Evolutionary conservation across 768 basidiomycete genomes (phyloP).

Genomic region (Kwoniella heveanensis): DNA sequence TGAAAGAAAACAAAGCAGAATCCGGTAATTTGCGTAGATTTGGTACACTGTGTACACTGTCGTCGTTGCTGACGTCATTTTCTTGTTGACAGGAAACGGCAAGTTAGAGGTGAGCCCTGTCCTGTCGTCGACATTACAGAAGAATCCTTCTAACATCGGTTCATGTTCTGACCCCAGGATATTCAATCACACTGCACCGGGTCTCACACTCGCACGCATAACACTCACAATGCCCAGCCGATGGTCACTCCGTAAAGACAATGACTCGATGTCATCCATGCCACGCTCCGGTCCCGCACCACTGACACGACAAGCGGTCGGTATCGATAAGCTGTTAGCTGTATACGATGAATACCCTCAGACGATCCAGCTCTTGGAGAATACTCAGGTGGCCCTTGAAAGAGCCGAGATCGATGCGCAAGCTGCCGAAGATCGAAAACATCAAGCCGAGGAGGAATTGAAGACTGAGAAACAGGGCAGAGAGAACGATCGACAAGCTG

Average conservation of each 20-base stretch:
- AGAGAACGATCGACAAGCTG: constrained; percentile 12
- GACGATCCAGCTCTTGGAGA: constrained; percentile 11
- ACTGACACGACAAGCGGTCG: constrained; percentile 14
- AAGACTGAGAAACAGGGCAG: constrained; percentile 10
- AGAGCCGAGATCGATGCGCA: constrained; percentile 26
- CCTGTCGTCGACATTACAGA: too few species aligned
- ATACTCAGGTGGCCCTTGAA: constrained; percentile 3
- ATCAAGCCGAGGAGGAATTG: constrained; percentile 22
- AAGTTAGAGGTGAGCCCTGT: too few species aligned
- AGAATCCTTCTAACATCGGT: too few species aligned
- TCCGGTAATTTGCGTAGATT: too few species aligned
- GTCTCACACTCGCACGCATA: too few species aligned
- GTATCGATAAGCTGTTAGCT: constrained; percentile 20
- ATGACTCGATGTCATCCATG: not conserved
- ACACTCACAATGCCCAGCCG: not conserved
- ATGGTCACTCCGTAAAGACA: not conserved
- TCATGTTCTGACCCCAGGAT: too few species aligned
- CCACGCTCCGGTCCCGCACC: constrained; percentile 2
- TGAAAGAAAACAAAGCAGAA: too few species aligned
- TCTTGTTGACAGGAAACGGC: too few species aligned
- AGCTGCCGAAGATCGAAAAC: constrained; percentile 28
- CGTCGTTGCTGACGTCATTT: too few species aligned
- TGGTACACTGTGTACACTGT: too few species aligned
- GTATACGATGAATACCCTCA: constrained; percentile 37
- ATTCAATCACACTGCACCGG: too few species aligned